Conservation (phyloP, 192 early-diverging fungal genomes). For the Spizellomyces punctatus region DNA sequence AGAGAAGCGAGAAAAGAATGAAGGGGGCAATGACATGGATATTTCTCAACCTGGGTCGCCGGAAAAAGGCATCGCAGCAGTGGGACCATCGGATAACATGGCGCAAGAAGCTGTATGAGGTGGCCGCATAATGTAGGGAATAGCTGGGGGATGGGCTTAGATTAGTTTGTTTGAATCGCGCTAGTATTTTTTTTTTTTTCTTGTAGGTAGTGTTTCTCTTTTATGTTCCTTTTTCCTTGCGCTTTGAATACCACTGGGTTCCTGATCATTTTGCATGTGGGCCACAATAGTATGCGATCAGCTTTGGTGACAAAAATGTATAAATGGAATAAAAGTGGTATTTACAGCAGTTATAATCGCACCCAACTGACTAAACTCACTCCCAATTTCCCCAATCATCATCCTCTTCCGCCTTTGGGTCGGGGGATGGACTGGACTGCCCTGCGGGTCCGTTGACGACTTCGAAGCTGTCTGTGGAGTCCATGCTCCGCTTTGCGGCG, state of each 20-base stretch:
- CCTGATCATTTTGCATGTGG: too few species aligned
- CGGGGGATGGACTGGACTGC: not conserved
- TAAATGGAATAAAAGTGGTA: too few species aligned
- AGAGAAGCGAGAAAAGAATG: conserved; percentile 2
- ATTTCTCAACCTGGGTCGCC: not conserved
- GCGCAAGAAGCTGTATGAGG: not conserved
- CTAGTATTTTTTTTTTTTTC: too few species aligned
- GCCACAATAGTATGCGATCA: too few species aligned
- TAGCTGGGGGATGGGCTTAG: too few species aligned
- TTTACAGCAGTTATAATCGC: too few species aligned
- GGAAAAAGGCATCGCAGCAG: not conserved
- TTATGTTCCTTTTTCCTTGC: too few species aligned
- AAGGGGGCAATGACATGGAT: not conserved
- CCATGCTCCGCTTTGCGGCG: not conserved
- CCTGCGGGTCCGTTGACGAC: conserved; percentile 5
- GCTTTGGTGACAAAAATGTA: too few species aligned
- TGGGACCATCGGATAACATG: not conserved
- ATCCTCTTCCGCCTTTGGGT: conserved; percentile 5
- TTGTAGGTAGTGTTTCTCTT: too few species aligned
- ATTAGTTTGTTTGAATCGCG: too few species aligned
- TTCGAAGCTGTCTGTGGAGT: conserved; percentile 27
- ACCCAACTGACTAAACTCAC: not conserved
- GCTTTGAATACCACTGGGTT: too few species aligned
- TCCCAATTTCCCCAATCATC: conserved; percentile 29
- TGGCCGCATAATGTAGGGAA: too few species aligned